Base-by-base conservation (phyloP, 192 early-diverging fungal genomes). In the Ambispora gerdemannii region DNA sequence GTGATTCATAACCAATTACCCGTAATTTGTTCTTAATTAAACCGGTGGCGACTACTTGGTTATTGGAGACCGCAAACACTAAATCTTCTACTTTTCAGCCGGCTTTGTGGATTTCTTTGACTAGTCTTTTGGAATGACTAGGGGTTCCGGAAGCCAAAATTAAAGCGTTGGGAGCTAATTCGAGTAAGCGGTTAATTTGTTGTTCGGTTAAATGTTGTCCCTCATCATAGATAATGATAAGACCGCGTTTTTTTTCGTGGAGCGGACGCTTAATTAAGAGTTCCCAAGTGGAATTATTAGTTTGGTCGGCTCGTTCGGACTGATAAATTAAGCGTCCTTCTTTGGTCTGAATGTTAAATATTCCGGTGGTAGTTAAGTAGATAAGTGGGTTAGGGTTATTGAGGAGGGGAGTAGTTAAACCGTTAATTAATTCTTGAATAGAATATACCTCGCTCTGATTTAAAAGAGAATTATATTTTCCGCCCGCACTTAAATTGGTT, bases 211-310 rank as follows among this genome's bases (percentile, higher is more conserved):
- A 56, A 56, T 56, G 0, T 2, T 56, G 55, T 3, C 28, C 55
- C 25, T 56, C 55, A 56, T 56, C 55, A 56, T 56, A 56, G 13
- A 56, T 30, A 7, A 56, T 56, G 11, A 56, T 1, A 13, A 56
- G 17, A 1, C 1, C 2, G 25, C 55, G 25, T 56, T 56, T 56
- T 47, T 47, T 47, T 47, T 47, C 43, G 43, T 17, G 43, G 17
- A 47, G 17, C 8, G 17, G 43, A 47, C 43, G 43, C 6, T 6
- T 47, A 47, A 47, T 56, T 24, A 30, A 1, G 25, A 24, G 4
- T 56, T 10, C 27, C 25, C 25, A 56, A 31, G 31, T 56, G 7
- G 4, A 1, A 0, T 30, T 56, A 30, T 56, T 24, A 3, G 19
- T 56, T 27, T 56, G 55, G 27, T 31, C 25, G 13, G 55, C 28